These are phyloP conservation scores for Tuber magnatum DNA, from an alignment of 495 filamentous ascomycete species.

Conservation along the genomic window DNA sequence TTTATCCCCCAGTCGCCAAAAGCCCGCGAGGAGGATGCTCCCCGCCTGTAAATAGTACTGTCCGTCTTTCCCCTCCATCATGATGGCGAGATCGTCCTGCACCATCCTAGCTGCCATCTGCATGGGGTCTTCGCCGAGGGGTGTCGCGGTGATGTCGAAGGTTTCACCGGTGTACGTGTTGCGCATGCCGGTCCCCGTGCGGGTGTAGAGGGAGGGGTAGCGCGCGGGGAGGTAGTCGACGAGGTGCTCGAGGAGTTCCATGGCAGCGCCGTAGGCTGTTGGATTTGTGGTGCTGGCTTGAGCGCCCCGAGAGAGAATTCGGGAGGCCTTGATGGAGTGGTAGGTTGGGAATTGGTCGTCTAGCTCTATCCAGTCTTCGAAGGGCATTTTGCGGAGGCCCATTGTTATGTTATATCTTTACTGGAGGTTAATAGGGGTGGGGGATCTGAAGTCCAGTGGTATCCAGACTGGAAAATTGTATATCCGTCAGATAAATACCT, in stretches of 20 bases:
- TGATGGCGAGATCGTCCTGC: constrained; percentile 81
- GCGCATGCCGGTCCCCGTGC: constrained; percentile 58
- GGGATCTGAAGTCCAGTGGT: constrained; percentile 61
- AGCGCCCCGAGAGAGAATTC: constrained; percentile 62
- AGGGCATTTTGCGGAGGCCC: constrained; percentile 70
- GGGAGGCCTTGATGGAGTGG: constrained; percentile 64
- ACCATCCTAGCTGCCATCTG: constrained; percentile 61
- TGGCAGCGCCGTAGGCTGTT: constrained; percentile 65
- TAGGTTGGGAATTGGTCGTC: constrained; percentile 74
- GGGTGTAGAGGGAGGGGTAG: constrained; percentile 66
- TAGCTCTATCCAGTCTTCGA: constrained; percentile 84
- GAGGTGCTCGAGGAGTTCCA: constrained; percentile 74
- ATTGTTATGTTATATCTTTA: constrained; percentile 64
- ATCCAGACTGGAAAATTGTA: constrained; percentile 53
- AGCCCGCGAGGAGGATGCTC: constrained; percentile 70
- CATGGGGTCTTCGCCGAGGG: constrained; percentile 77
- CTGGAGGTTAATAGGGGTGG: constrained; percentile 46
- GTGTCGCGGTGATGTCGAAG: constrained; percentile 62
- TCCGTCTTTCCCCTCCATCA: constrained; percentile 71
- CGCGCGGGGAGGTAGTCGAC: constrained; percentile 68
- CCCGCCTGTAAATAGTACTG: constrained; percentile 82
- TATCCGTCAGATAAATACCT: background rate
- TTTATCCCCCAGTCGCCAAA: constrained; percentile 82
- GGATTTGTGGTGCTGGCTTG: constrained; percentile 68
- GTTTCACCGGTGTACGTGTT: constrained; percentile 66